Evolutionary conservation across 2,329 filamentous ascomycete species (phyloP).

Genomic region (Neospermospora avenae): DNA sequence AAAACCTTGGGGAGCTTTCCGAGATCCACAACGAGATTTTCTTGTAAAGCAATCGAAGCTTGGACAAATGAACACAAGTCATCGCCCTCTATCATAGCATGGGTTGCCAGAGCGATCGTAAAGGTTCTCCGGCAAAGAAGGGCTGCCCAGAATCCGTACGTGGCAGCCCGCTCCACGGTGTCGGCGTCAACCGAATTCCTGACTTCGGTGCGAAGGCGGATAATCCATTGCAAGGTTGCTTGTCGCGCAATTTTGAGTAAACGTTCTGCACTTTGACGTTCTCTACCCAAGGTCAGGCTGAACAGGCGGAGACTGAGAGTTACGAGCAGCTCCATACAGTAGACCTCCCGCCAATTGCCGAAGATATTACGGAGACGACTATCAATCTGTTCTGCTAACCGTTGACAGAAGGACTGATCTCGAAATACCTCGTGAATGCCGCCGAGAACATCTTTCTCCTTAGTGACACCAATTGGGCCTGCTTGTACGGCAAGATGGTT

Average conservation of each 20-base stretch:
- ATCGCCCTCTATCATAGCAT: conserved; percentile 4
- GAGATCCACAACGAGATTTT: conserved; percentile 42
- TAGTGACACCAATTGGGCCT: conserved; percentile 42
- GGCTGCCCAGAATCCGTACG: conserved; percentile 51
- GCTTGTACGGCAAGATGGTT: conserved; percentile 51
- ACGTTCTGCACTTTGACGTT: conserved; percentile 6
- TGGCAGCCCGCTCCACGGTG: conserved; percentile 38
- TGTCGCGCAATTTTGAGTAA: conserved; percentile 42
- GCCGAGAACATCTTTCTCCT: conserved; percentile 38
- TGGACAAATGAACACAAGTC: conserved; percentile 36
- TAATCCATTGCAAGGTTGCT: conserved; percentile 49
- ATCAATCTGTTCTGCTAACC: conserved; percentile 46
- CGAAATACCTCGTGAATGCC: conserved; percentile 47
- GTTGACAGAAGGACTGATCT: conserved; percentile 47
- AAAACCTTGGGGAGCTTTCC: conserved; percentile 35
- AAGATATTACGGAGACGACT: conserved; percentile 44
- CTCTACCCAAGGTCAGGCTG: conserved; percentile 20
- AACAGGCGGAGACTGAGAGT: conserved; percentile 45
- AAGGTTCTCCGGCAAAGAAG: conserved; percentile 52
- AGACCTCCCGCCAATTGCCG: conserved; percentile 55
- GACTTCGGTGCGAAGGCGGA: conserved; percentile 44
- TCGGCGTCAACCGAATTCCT: conserved; percentile 38
- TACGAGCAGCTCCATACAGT: conserved; percentile 56
- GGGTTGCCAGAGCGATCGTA: conserved; percentile 18
- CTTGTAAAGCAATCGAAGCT: conserved; percentile 43